phyloP scores from a whole-genome alignment of 1,139 yeast genomes.

The Nakaseomyces uthaithaninus region DNA sequence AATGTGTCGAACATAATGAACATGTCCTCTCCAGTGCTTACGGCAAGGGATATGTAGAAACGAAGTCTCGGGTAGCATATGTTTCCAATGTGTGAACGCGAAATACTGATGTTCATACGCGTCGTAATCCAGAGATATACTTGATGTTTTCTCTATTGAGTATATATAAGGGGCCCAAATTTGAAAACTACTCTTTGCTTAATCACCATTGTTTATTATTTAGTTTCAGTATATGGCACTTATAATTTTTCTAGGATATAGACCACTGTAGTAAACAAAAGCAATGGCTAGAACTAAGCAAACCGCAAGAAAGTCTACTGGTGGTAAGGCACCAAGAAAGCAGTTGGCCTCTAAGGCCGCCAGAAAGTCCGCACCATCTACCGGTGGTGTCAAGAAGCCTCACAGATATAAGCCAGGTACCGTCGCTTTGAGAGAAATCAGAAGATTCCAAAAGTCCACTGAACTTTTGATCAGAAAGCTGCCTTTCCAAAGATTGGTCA shows the following conservation, averaged over 20 bases:
- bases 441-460: conserved; percentile 97
- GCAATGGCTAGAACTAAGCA: conserved; percentile 97
- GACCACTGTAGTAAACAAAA: neutral
- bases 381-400: conserved; percentile 99
- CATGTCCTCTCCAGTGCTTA: no score
- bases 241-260: neutral
- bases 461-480: conserved; percentile 93
- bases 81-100: no score
- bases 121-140: no score
- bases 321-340: conserved; percentile 99
- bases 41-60: no score
- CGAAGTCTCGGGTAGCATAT: no score
- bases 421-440: conserved; percentile 96
- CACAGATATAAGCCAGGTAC: conserved; percentile 99
- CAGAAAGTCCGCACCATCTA: conserved; percentile 92
- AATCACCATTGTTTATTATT: no score
- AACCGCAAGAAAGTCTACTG: conserved; percentile 97
- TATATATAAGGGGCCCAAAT: no score
- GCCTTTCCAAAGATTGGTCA: conserved; percentile 96
- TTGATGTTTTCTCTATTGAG: no score
- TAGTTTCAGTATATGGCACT: no score
- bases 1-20: no score
- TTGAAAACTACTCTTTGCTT: no score
- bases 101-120: no score
- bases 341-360: conserved; percentile 98